These are phyloP conservation scores for Collybiopsis luxurians DNA, from an alignment of 768 basidiomycete species.

Conservation along the genomic window DNA sequence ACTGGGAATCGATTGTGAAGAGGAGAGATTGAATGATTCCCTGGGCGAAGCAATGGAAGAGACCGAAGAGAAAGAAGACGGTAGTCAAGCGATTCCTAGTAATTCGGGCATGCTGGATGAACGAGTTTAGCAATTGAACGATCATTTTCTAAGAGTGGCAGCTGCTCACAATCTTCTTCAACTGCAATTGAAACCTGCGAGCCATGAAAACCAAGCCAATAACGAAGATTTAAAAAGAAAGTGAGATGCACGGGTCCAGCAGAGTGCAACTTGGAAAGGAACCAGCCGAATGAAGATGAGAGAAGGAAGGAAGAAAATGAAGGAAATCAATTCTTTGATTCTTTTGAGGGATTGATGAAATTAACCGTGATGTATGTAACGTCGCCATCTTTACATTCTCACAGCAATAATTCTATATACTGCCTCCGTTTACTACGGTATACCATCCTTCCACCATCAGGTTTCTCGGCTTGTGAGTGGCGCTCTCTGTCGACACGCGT, in stretches of 20 bases:
- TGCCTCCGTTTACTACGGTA: no score
- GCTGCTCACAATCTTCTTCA: slow-evolving; percentile 1
- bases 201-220: no score
- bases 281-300: background rate
- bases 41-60: slow-evolving; percentile 50
- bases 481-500: no score
- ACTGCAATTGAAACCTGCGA: background rate
- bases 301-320: background rate
- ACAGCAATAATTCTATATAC: background rate
- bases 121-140: background rate
- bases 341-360: no score
- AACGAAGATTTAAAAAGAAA: background rate
- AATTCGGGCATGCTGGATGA: slow-evolving; percentile 15
- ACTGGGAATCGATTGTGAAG: slow-evolving; percentile 41
- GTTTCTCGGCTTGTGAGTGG: no score
- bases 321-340: background rate
- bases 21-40: slow-evolving; percentile 50
- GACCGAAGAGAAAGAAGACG: slow-evolving; percentile 49
- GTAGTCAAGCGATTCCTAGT: slow-evolving; percentile 28
- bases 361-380: no score
- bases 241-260: background rate
- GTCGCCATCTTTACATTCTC: background rate
- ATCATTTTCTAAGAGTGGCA: background rate
- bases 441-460: no score
- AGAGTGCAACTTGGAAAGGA: background rate